phyloP scores from a whole-genome alignment of 2,329 filamentous ascomycete species.

The Endothia cerciana region DNA sequence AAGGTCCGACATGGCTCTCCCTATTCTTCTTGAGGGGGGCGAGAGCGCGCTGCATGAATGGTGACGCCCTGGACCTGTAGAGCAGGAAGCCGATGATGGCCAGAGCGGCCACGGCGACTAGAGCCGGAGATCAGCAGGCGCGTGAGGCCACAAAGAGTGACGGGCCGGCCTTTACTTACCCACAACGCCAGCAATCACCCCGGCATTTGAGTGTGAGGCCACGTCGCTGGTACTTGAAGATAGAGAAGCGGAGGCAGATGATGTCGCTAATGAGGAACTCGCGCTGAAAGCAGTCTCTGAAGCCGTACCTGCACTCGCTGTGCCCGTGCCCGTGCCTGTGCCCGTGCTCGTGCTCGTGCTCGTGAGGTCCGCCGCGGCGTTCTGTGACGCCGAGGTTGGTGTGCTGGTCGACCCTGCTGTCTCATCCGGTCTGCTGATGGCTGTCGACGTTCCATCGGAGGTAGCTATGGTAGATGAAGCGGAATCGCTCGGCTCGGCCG shows the following conservation, averaged over 20 bases:
- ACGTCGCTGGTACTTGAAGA: slow-evolving; percentile 7
- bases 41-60: slow-evolving; percentile 9
- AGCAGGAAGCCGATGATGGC: slow-evolving; percentile 11
- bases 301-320: not conserved
- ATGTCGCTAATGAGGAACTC: slow-evolving; percentile 1
- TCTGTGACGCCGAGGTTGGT: not conserved
- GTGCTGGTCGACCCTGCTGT: not conserved
- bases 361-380: not conserved
- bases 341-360: not conserved
- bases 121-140: not conserved
- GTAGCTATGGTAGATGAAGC: not conserved
- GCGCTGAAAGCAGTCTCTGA: not conserved
- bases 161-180: not conserved
- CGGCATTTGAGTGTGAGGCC: slow-evolving; percentile 2
- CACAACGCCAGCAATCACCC: slow-evolving; percentile 15
- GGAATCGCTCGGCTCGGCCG: not conserved
- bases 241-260: not conserved
- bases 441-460: not conserved
- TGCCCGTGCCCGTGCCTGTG: not conserved
- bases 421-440: not conserved
- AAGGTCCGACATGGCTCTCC: not conserved
- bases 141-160: not conserved
- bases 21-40: not conserved
- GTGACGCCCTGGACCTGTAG: slow-evolving; percentile 7
- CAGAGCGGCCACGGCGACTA: slow-evolving; percentile 8